A percentile compares a stretch with the other conserved stretches of the same genome.
Evolutionary conservation across 208 protist species (phyloP).

Genomic region (Leishmania martiniquensis): DNA sequence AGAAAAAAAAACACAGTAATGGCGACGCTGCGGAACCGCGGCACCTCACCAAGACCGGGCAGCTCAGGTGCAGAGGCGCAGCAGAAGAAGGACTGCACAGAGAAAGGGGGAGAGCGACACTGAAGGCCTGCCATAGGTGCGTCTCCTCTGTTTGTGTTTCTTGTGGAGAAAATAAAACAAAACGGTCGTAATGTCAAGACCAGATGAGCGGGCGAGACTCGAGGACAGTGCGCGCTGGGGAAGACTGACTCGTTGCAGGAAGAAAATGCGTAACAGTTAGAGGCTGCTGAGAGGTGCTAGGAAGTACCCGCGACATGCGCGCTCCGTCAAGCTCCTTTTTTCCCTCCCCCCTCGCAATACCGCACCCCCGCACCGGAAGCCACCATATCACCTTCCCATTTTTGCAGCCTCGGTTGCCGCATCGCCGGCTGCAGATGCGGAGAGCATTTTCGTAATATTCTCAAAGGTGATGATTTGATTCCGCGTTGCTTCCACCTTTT

Average conservation of each 20-base stretch:
- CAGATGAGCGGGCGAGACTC: background rate
- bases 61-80: background rate
- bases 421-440: background rate
- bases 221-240: background rate
- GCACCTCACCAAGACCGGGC: background rate
- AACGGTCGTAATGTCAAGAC: background rate
- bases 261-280: background rate
- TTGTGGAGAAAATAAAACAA: background rate
- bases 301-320: background rate
- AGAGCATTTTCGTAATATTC: slow-evolving; percentile 39
- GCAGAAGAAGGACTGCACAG: background rate
- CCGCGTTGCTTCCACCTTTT: slow-evolving; percentile 44
- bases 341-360: background rate
- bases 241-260: background rate
- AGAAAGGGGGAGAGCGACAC: background rate
- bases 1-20: background rate
- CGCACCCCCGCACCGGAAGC: background rate
- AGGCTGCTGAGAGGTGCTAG: background rate
- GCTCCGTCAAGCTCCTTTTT: background rate
- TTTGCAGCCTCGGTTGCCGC: background rate
- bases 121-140: background rate
- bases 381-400: background rate
- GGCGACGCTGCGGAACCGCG: background rate
- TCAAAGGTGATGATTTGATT: slow-evolving; percentile 55
- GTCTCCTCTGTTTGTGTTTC: background rate